Base-by-base conservation (phyloP, 148 eudicot species). In the Oxyria digyna region DNA sequence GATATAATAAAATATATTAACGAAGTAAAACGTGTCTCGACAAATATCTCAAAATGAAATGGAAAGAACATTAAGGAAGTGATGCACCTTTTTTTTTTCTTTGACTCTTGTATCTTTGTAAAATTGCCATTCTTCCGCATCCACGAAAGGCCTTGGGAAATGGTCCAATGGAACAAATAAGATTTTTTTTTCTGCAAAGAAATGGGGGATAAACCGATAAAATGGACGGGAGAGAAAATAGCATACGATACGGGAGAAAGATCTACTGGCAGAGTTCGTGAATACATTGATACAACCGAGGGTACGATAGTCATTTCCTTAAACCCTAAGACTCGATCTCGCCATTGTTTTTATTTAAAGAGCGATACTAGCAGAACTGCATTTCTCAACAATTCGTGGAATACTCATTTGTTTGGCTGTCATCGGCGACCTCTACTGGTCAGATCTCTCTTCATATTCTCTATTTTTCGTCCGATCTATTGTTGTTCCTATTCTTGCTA, bases 301-400 rank as follows among this genome's bases (percentile, higher is more conserved):
- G 65, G 65, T n/a, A 59, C 6, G 38, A 24, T 15, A 5, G 65
- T 59, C 35, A 55, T 31, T 59, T 59, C 3, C 4, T 0, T 8
- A 59, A 59, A 29, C 65, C 65, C 65, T 59, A 59, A 59, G 20
- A 18, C 13, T 15, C 37, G 29, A 59, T 59, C 64, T 29, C 64
- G 64, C 64, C n/a, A n/a, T n/a, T n/a, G 9, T 31, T 59, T 27
- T 29, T 59, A 27, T 59, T 59, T 29, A 14, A 59, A 59, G 15
- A 52, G 65, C 38, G 14, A 6, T 59, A 27, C 33, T 17, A 24
- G 65, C 65, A 31, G 65, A 6, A 6, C 38, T 20, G 6, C 65
- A 15, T n/a, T n/a, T n/a, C 38, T 59, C 65, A 59, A 5, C 65
- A 3, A 59, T 59, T 59, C 65, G 65, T 38, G 65, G 65, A 59